A percentile compares a stretch with the other conserved stretches of the same genome.
phyloP scores from a whole-genome alignment of 306 rosid species.

The Alnus glutinosa region DNA sequence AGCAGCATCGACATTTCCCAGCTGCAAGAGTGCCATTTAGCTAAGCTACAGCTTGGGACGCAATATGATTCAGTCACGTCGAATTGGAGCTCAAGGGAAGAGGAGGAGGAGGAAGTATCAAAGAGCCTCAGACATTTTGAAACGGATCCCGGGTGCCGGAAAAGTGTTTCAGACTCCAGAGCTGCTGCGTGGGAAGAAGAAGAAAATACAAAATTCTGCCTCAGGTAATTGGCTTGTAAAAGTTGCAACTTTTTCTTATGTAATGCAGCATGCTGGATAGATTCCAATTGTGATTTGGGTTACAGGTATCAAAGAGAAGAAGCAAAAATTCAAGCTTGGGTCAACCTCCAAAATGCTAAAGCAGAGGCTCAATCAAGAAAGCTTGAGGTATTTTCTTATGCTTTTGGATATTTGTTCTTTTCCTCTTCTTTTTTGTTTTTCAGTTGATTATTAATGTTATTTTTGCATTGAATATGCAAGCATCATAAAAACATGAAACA shows the following conservation, averaged over 20 bases:
- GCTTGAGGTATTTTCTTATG: constrained; percentile 70
- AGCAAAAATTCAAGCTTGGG: constrained; percentile 96
- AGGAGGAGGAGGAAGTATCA: constrained; percentile 90
- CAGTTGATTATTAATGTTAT: no score
- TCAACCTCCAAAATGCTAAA: constrained; percentile 93
- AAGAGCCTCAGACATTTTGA: constrained; percentile 88
- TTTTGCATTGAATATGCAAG: background rate
- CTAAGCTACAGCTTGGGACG: constrained; percentile 69
- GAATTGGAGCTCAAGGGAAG: constrained; percentile 94
- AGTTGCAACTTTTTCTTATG: constrained; percentile 14
- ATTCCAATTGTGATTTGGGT: constrained; percentile 22
- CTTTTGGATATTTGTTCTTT: background rate
- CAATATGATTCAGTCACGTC: constrained; percentile 69
- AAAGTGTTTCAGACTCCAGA: constrained; percentile 60
- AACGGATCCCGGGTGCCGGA: constrained; percentile 46
- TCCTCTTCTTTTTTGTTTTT: background rate
- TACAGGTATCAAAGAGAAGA: constrained; percentile 95
- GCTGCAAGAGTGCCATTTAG: constrained; percentile 82
- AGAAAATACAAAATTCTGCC: constrained; percentile 75
- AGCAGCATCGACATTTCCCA: constrained; percentile 62
- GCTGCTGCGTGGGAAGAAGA: constrained; percentile 89
- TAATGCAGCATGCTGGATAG: background rate
- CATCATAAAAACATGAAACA: background rate
- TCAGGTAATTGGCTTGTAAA: constrained; percentile 51
- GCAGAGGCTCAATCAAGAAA: constrained; percentile 97